Evolutionary conservation across 1,139 yeast genomes (phyloP).

Genomic region (Yamadazyma pseudoaaseri): DNA sequence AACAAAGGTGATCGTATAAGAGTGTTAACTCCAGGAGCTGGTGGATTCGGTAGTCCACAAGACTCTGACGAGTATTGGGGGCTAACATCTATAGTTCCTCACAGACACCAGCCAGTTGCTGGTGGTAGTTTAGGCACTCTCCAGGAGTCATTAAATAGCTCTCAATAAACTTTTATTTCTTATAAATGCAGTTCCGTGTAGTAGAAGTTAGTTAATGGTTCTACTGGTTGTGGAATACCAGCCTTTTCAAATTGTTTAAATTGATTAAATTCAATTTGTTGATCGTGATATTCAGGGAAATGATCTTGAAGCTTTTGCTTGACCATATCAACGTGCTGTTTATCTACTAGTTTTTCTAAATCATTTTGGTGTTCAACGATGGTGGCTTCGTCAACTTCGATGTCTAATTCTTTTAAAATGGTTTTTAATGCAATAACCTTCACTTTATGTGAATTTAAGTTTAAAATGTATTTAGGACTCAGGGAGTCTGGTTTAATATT

Average conservation of each 20-base stretch:
- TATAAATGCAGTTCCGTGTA: slow-evolving; percentile 33
- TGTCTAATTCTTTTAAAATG: slow-evolving; percentile 19
- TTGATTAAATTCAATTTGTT: slow-evolving; percentile 18
- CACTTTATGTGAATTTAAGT: slow-evolving; percentile 62
- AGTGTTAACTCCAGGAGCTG: slow-evolving; percentile 55
- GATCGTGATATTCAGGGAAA: slow-evolving; percentile 28
- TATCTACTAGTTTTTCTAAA: slow-evolving; percentile 15
- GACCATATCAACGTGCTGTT: slow-evolving; percentile 6
- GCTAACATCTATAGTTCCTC: slow-evolving; percentile 5
- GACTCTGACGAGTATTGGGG: slow-evolving; percentile 19
- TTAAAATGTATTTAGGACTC: slow-evolving; percentile 58
- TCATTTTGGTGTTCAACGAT: slow-evolving; percentile 21
- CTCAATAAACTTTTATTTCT: slow-evolving; percentile 22
- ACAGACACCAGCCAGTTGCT: slow-evolving; percentile 13
- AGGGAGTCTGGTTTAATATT: slow-evolving; percentile 30
- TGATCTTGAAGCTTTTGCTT: slow-evolving; percentile 14
- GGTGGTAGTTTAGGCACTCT: slow-evolving; percentile 24
- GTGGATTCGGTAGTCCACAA: slow-evolving; percentile 43
- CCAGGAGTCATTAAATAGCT: slow-evolving; percentile 22
- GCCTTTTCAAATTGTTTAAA: slow-evolving; percentile 29
- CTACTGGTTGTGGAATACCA: slow-evolving; percentile 32
- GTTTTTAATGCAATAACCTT: slow-evolving; percentile 22
- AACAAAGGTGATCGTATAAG: slow-evolving; percentile 42
- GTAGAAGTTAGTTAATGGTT: slow-evolving; percentile 30
- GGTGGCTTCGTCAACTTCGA: slow-evolving; percentile 18